Percentiles rank a stretch among this genome's conserved stretches.
Conservation (phyloP, 805 yeast genomes). For the Schwanniomyces pseudopolymorphus region DNA sequence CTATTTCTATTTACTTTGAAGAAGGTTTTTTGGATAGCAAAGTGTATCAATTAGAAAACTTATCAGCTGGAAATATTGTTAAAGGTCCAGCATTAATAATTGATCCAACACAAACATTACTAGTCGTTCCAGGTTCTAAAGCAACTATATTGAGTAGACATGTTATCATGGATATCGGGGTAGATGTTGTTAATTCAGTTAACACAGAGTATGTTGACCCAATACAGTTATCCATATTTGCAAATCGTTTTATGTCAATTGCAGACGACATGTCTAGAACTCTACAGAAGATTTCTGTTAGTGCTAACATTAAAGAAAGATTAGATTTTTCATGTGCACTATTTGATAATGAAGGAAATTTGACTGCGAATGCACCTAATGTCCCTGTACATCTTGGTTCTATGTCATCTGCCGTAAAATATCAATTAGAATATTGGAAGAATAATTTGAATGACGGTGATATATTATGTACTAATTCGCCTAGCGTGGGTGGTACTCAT, state of each 20-base stretch:
- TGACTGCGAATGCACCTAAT: conserved; percentile 87
- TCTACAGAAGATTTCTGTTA: conserved; percentile 74
- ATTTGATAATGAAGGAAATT: conserved; percentile 71
- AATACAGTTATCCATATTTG: conserved; percentile 69
- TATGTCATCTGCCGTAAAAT: conserved; percentile 76
- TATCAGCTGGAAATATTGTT: conserved; percentile 53
- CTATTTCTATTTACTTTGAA: conserved; percentile 52
- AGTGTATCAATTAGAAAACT: conserved; percentile 50
- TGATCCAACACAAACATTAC: conserved; percentile 79
- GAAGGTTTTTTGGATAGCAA: conserved; percentile 48
- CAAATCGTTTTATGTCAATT: conserved; percentile 84
- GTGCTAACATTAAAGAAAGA: conserved; percentile 82
- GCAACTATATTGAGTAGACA: conserved; percentile 62
- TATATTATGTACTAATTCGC: conserved; percentile 76
- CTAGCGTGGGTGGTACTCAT: conserved; percentile 84
- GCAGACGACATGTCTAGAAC: conserved; percentile 90
- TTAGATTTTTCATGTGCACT: conserved; percentile 84
- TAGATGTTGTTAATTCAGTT: conserved; percentile 12
- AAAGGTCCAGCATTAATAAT: conserved; percentile 76
- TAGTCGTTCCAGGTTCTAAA: conserved; percentile 59
- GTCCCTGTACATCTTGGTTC: conserved; percentile 86
- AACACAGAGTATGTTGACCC: conserved; percentile 51
- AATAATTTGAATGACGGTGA: conserved; percentile 69
- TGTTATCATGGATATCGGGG: conserved; percentile 44
- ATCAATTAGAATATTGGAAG: conserved; percentile 65